Evolutionary conservation across 2,329 filamentous ascomycete genomes (phyloP), one percentile per base, ranked within the genome.

Genomic region (Calonectria hawksworthii): DNA sequence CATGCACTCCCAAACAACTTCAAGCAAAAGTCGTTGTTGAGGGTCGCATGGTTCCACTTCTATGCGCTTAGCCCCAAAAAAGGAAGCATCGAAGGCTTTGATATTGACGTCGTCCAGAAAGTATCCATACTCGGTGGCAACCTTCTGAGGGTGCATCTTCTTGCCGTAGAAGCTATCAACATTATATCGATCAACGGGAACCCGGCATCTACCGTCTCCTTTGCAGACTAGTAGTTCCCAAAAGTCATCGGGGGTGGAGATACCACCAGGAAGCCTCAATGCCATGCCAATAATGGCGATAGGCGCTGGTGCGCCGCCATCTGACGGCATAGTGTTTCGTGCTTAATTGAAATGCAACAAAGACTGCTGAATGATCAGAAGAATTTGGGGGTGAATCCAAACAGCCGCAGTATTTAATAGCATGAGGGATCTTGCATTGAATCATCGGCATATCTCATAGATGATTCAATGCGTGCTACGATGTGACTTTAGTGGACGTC

Each of bases 1-100:
- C 32, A 61, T 61, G 23, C 56, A 61, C 56, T 61, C 56, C 56
- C 56, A 61, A 9, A 61, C 56, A 8, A 61, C 56, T 8, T 61
- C 56, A 21, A 61, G 32, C 18, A 61, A 9, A 2, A 61, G n/a
- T 6, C 56, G 56, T 11, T 61, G 56, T 18, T 61, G 56, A 10
- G 56, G 56, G 11, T 61, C 56, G 14, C 18, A 18, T 1, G 16
- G 18, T 26, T n/a, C 11, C 2, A 18, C 32, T 26, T 61, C 14
- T 1, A 18, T 1, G 16, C 28, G 11, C 16, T 36, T 36, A 18
- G 32, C 21, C 11, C 32, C 30, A 18, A 61, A 61, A 8, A 38
- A 61, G 2, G 56, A 36, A 7, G 30, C 34, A 23, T 61, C 56
- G 18, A 61, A 38, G 0, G 21, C 9, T 36, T n/a, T 38, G 11